phyloP scores from a whole-genome alignment of 106 monocot species.

The Ottelia alismoides region DNA sequence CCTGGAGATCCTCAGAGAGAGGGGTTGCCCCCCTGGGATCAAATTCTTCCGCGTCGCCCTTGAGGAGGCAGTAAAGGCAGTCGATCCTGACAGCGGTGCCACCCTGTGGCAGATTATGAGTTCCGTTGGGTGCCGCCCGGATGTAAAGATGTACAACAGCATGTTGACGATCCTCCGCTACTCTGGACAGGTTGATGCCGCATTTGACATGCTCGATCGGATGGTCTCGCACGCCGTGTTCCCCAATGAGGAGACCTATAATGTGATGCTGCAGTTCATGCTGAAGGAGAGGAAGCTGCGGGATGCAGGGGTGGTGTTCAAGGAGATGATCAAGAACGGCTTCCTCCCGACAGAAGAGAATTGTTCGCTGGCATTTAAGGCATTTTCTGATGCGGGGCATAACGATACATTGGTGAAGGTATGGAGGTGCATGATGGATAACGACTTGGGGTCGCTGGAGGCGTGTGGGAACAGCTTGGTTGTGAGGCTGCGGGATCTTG shows the following conservation, averaged over 20 bases:
- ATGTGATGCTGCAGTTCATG: constrained; percentile 37
- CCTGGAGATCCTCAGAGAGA: constrained; percentile 18
- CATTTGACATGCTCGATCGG: constrained; percentile 34
- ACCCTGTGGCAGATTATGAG: constrained; percentile 38
- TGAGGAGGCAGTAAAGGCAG: constrained; percentile 6
- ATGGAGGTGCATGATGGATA: constrained; percentile 55
- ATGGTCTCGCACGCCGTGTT: constrained; percentile 53
- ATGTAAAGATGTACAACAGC: constrained; percentile 33
- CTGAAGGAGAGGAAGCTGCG: constrained; percentile 21
- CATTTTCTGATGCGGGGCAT: constrained; percentile 28
- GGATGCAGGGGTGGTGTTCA: constrained; percentile 33
- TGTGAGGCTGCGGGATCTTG: constrained; percentile 8
- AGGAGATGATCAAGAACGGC: constrained; percentile 80
- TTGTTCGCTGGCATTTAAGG: constrained; percentile 18
- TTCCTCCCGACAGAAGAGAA: constrained; percentile 18
- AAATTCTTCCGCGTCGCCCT: constrained; percentile 49
- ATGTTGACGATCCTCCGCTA: constrained; percentile 42
- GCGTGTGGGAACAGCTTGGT: constrained; percentile 49
- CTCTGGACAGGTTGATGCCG: constrained; percentile 12
- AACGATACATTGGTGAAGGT: constrained; percentile 28
- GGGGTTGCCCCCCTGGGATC: constrained; percentile 42
- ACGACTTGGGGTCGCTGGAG: constrained; percentile 28
- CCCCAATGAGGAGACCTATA: constrained; percentile 41
- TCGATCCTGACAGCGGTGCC: constrained; percentile 18
- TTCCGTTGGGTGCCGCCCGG: constrained; percentile 21